phyloP scores from a whole-genome alignment of 768 basidiomycete genomes.

The Mrakia gelida region DNA sequence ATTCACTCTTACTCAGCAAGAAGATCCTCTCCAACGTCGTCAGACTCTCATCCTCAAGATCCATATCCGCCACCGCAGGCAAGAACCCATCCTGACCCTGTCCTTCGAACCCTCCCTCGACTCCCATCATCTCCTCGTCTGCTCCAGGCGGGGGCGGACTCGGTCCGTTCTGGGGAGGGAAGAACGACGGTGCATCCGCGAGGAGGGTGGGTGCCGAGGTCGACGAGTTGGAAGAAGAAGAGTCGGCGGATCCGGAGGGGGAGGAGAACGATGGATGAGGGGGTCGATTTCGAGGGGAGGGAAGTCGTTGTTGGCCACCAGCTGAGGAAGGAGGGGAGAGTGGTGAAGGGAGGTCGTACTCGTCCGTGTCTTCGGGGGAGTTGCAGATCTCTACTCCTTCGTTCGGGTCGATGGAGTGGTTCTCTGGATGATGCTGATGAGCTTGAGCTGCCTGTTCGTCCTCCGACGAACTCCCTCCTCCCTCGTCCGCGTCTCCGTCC shows the following conservation, averaged over 20 bases:
- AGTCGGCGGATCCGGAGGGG: neutral
- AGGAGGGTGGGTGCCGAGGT: neutral
- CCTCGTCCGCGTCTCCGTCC: neutral
- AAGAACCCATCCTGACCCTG: constrained; percentile 13
- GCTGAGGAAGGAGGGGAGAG: neutral
- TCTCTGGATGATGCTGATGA: neutral
- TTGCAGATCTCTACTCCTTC: constrained; percentile 21
- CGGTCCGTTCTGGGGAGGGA: constrained; percentile 19
- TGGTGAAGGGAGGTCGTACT: neutral
- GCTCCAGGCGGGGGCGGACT: neutral
- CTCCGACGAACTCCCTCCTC: neutral
- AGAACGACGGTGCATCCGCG: constrained; percentile 19
- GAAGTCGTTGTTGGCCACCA: too few relatives aligned
- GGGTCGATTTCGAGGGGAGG: neutral
- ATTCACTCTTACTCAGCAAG: constrained; percentile 75
- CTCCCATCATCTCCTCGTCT: neutral
- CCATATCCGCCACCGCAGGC: constrained; percentile 40
- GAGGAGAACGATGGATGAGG: neutral
- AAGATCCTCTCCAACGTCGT: constrained; percentile 87
- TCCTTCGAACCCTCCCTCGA: neutral
- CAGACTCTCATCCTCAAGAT: constrained; percentile 72
- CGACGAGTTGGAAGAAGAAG: neutral
- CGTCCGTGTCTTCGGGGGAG: constrained; percentile 18
- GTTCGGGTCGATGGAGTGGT: constrained; percentile 9
- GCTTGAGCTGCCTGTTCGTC: neutral